A percentile compares a stretch with the other conserved stretches of the same genome.
Conservation (phyloP, 202 grass and related monocot genomes). For the Bolboschoenoplectus hybrid region DNA sequence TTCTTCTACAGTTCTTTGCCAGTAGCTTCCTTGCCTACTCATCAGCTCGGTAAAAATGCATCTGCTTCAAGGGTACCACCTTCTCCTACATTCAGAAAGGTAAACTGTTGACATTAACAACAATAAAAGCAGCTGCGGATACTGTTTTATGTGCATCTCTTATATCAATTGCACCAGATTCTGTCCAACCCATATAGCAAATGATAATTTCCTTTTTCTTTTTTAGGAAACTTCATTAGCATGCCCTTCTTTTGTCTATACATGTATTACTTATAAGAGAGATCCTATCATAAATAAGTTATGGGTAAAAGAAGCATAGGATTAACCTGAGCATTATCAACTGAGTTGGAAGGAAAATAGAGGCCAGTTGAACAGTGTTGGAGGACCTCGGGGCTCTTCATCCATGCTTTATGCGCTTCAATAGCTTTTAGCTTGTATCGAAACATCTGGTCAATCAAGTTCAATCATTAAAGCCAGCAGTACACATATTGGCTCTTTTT, state of each 20-base stretch:
- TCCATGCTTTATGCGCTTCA: constrained; percentile 96
- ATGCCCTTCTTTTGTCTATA: neutral
- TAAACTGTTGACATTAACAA: neutral
- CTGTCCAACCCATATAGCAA: neutral
- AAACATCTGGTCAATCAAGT: constrained; percentile 64
- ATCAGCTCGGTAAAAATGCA: constrained; percentile 74
- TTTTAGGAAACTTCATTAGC: neutral
- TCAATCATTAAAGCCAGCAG: neutral
- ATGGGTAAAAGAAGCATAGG: neutral
- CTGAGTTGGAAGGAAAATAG: constrained; percentile 56
- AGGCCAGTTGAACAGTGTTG: constrained; percentile 90
- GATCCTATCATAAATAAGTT: neutral
- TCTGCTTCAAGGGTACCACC: constrained; percentile 60
- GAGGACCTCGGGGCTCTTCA: constrained; percentile 86
- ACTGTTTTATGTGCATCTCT: constrained; percentile 5
- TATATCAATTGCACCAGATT: neutral
- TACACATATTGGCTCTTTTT: neutral
- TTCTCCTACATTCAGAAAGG: constrained; percentile 51
- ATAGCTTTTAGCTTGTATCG: constrained; percentile 89
- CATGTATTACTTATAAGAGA: neutral
- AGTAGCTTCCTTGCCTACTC: constrained; percentile 34
- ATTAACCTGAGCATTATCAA: constrained; percentile 65
- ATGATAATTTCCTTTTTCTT: neutral
- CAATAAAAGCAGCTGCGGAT: neutral
- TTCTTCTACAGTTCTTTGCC: neutral